Evolutionary conservation across 495 filamentous ascomycete species (phyloP).

Genomic region (Halenospora varia): DNA sequence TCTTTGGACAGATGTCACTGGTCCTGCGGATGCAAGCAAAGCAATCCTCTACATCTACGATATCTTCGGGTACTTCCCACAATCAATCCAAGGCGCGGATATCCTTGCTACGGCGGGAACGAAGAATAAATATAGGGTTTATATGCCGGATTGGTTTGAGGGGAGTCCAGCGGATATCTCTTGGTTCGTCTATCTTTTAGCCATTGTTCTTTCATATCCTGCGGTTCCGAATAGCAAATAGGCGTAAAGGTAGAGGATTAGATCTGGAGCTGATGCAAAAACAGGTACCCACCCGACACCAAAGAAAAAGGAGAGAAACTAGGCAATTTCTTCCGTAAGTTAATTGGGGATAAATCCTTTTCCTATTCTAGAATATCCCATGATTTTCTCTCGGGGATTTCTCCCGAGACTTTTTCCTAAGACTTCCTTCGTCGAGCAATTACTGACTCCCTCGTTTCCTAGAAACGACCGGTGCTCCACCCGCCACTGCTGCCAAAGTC

Average conservation of each 20-base stretch:
- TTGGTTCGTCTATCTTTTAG: constrained; percentile 34
- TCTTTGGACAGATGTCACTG: constrained; percentile 55
- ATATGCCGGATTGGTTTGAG: constrained; percentile 68
- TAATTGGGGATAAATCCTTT: too few species aligned
- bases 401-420: too few species aligned
- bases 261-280: neutral
- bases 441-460: too few species aligned
- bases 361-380: too few species aligned
- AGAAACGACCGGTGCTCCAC: constrained; percentile 59
- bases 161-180: constrained; percentile 51
- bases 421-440: too few species aligned
- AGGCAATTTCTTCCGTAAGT: constrained; percentile 77
- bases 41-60: constrained; percentile 63
- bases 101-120: constrained; percentile 57
- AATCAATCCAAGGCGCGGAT: constrained; percentile 67
- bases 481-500: constrained; percentile 58
- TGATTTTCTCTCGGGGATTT: too few species aligned
- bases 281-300: constrained; percentile 70
- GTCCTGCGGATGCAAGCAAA: constrained; percentile 50
- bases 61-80: constrained; percentile 66
- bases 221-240: too few species aligned
- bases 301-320: constrained; percentile 75
- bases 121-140: constrained; percentile 55
- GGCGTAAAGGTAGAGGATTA: neutral
- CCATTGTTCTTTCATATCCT: too few species aligned